Base-by-base conservation (phyloP, 1,284 basidiomycete species). In the Ganoderma lucidum region DNA sequence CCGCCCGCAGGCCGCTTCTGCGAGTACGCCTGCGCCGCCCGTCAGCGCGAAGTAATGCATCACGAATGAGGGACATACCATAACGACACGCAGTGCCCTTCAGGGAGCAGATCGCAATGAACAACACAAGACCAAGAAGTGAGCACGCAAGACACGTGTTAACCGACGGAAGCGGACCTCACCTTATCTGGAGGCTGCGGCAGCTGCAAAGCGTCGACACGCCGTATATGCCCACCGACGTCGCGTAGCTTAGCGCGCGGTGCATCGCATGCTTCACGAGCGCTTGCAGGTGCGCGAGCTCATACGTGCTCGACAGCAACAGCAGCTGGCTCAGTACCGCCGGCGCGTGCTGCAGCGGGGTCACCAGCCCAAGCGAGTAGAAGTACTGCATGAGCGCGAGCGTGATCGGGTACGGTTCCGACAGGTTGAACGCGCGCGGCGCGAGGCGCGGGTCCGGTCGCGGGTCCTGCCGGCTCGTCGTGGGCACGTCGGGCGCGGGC, bases 211-310 rank as follows among this genome's bases (percentile, higher is more conserved):
- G 84, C 1, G 96, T 96, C 6, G 96, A 96, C 6, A 97, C 95
- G 78, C 97, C 96, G 79, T 97, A 97, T 35, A 98, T 93, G 53
- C 93, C 94, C 10, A 97, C 93, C 15, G 94, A 94, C 9, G 92
- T 94, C 9, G 90, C 87, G 72, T 94, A 93, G 53, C 93, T 93
- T 32, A 98, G 81, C 19, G 93, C 89, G 42, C 91, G 88, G 77
- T 99, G 97, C 88, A 98, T 94, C 0, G 96, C 95, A 79, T 99
- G 96, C 72, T 93, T 93, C 15, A 96, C 94, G 41, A 97, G 85
- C 12, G 83, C 84, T 71, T 91, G 88, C 28, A 99, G 83, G 76
- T 96, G 91, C 2, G 86, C 80, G 65, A 98, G 86, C 51, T 90
- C 84, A 81, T 98, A 99, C 66, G 92, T 94, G 70, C 90, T 93